Percentiles rank a stretch among this genome's conserved stretches.
Conservation (phyloP, 1,139 yeast species). For the Yamadazyma epiphylla region DNA sequence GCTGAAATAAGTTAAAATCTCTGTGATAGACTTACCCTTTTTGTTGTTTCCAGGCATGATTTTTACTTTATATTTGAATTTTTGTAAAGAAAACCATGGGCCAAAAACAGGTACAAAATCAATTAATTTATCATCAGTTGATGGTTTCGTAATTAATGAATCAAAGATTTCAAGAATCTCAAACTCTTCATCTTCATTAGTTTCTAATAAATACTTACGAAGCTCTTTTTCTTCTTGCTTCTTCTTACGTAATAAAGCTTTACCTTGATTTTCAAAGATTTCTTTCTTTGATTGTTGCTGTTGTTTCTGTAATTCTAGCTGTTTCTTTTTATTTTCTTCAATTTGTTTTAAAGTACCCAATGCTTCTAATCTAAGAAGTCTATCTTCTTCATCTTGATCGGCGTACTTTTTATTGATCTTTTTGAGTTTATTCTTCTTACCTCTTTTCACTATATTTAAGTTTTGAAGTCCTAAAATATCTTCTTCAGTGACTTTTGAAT, state of each 20-base stretch:
- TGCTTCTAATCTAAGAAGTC: constrained; percentile 66
- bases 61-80: constrained; percentile 79
- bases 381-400: constrained; percentile 90
- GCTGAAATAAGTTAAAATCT: constrained; percentile 54
- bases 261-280: constrained; percentile 23
- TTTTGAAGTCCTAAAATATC: constrained; percentile 2
- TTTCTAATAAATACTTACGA: constrained; percentile 39
- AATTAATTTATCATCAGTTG: constrained; percentile 37
- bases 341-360: constrained; percentile 78
- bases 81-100: constrained; percentile 80
- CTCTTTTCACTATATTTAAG: constrained; percentile 46
- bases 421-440: constrained; percentile 79
- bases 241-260: constrained; percentile 31
- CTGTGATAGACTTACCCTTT: constrained; percentile 82
- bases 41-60: constrained; percentile 83
- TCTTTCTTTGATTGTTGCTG: constrained; percentile 26
- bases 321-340: constrained; percentile 33
- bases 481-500: constrained; percentile 8
- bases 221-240: constrained; percentile 51
- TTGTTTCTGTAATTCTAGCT: constrained; percentile 21
- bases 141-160: constrained; percentile 40
- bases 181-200: constrained; percentile 10
- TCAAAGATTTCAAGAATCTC: constrained; percentile 39
- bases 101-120: constrained; percentile 86
- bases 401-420: constrained; percentile 81